Conservation (phyloP, 352 stramenopile genomes). For the Pythium aquatile region DNA sequence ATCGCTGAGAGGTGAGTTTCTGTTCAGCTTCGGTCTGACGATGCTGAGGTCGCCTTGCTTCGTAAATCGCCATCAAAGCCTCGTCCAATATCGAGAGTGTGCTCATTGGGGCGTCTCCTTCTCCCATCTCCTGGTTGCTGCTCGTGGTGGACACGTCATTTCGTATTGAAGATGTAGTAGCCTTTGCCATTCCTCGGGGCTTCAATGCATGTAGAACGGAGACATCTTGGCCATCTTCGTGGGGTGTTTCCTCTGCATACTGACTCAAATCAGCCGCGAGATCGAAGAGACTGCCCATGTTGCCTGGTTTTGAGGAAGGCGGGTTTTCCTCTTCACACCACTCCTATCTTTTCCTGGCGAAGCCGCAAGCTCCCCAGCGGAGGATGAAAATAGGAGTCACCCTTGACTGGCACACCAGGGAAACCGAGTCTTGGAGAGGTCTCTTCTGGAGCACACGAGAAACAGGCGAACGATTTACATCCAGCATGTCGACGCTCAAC, state of each 20-base stretch:
- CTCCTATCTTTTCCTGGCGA: background rate
- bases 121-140: conserved; percentile 16
- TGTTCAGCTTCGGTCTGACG: background rate
- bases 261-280: conserved; percentile 51
- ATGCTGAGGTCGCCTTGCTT: conserved; percentile 1
- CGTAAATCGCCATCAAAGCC: conserved; percentile 52
- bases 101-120: background rate
- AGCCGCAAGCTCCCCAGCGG: no score
- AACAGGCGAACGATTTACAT: background rate
- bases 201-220: background rate
- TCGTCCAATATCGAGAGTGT: conserved; percentile 49
- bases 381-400: background rate
- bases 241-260: conserved; percentile 17
- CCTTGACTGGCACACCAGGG: background rate
- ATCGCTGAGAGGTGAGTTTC: conserved; percentile 1
- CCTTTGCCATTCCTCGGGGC: background rate
- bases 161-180: background rate
- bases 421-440: background rate
- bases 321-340: background rate
- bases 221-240: background rate
- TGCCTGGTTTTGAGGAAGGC: background rate
- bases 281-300: conserved; percentile 62
- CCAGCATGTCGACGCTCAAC: conserved; percentile 71
- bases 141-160: background rate
- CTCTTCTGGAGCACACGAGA: no score